These are phyloP conservation scores for Venturia oleaginea DNA, from an alignment of 2,329 filamentous ascomycete species.

Conservation along the genomic window DNA sequence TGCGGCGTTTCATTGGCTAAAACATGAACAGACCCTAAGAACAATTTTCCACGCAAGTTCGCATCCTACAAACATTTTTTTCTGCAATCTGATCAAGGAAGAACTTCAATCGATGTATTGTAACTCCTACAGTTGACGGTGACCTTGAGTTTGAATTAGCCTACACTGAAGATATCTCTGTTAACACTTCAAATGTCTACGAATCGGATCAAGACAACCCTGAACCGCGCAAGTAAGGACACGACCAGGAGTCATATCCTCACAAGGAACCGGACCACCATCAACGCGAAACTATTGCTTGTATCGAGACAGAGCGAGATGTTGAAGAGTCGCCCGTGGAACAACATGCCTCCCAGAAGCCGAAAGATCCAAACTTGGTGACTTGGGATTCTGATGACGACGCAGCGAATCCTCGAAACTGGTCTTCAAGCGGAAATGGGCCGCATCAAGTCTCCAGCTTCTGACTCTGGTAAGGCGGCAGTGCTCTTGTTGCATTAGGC, in stretches of 20 bases:
- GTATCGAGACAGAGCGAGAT: not conserved
- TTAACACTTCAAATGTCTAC: too few relatives aligned
- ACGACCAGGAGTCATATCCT: not conserved
- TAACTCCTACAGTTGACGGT: too few relatives aligned
- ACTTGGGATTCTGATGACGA: constrained; percentile 39
- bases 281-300: not conserved
- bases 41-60: too few relatives aligned
- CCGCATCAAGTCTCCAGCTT: constrained; percentile 26
- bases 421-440: constrained; percentile 35
- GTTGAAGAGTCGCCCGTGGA: not conserved
- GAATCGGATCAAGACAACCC: not conserved
- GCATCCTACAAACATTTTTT: too few relatives aligned
- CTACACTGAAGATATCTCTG: too few relatives aligned
- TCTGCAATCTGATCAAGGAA: too few relatives aligned
- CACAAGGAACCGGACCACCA: not conserved
- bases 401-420: constrained; percentile 39
- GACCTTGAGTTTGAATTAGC: too few relatives aligned
- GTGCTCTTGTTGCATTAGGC: constrained; percentile 25
- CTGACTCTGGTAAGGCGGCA: not conserved
- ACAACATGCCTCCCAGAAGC: not conserved
- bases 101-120: too few relatives aligned
- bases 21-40: too few relatives aligned
- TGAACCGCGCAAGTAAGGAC: not conserved
- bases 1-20: too few relatives aligned
- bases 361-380: constrained; percentile 21